phyloP scores from a whole-genome alignment of 768 basidiomycete species.

The Clitopilus hobsonii region DNA sequence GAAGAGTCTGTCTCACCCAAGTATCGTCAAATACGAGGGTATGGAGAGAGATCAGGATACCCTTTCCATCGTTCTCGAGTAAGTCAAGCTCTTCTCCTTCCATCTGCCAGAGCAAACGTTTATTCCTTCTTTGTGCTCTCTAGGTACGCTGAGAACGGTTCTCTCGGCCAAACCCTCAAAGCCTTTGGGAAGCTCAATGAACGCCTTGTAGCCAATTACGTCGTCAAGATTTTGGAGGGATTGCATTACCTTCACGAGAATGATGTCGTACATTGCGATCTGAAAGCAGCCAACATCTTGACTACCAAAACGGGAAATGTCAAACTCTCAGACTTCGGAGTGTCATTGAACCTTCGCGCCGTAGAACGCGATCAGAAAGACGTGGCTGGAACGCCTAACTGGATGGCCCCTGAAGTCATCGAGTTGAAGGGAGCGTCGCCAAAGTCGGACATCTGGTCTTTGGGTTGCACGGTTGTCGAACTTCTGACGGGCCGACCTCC shows the following conservation, averaged over 20 bases:
- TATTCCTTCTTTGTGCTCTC: conserved; percentile 9
- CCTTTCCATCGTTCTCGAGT: conserved; percentile 94
- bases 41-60: conserved; percentile 88
- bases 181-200: conserved; percentile 95
- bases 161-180: conserved; percentile 87
- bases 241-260: conserved; percentile 87
- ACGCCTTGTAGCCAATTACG: conserved; percentile 85
- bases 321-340: conserved; percentile 96
- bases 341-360: conserved; percentile 91
- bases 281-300: conserved; percentile 98
- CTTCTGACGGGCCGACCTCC: conserved; percentile 90
- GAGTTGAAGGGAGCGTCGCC: conserved; percentile 91
- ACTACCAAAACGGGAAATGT: conserved; percentile 97
- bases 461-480: conserved; percentile 94
- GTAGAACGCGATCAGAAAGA: conserved; percentile 83
- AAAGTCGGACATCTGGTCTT: conserved; percentile 93
- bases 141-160: conserved; percentile 96
- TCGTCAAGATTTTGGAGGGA: conserved; percentile 95
- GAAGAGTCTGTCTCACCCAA: conserved; percentile 86
- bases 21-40: conserved; percentile 97
- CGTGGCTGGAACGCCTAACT: conserved; percentile 93
- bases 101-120: no score
- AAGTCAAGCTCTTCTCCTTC: conserved; percentile 22
- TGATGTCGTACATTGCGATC: conserved; percentile 94
- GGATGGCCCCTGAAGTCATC: conserved; percentile 99